These are phyloP conservation scores for Cyclanthera cordifolia DNA, from an alignment of 306 rosid species.

Conservation along the genomic window DNA sequence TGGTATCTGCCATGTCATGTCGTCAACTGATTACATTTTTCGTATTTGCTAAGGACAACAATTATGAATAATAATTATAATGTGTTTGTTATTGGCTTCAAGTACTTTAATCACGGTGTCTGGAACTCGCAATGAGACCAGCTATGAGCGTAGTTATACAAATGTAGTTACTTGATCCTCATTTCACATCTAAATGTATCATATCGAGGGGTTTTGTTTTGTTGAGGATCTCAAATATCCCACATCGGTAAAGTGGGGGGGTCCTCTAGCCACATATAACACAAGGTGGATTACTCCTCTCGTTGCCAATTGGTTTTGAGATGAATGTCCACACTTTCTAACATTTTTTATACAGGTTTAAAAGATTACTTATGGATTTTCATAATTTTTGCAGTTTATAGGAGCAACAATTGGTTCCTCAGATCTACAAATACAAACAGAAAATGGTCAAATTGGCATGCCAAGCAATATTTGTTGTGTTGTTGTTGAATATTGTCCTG, in stretches of 20 bases:
- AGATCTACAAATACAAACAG: constrained; percentile 77
- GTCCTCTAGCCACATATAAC: too few relatives aligned
- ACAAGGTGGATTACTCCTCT: too few relatives aligned
- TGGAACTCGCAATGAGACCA: neutral
- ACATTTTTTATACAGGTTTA: neutral
- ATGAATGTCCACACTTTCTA: too few relatives aligned
- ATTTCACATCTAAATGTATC: neutral
- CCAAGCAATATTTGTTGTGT: constrained; percentile 91
- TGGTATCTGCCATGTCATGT: neutral
- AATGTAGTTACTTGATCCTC: neutral
- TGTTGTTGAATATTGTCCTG: constrained; percentile 97
- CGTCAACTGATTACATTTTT: neutral
- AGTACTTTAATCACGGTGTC: neutral
- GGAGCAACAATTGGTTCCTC: constrained; percentile 92
- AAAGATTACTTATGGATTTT: neutral
- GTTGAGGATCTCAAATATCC: too few relatives aligned
- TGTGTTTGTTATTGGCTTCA: neutral
- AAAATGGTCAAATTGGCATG: constrained; percentile 87
- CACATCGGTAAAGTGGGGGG: too few relatives aligned
- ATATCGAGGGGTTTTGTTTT: neutral
- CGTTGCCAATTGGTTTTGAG: too few relatives aligned
- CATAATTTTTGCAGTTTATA: constrained; percentile 51
- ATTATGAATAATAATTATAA: neutral
- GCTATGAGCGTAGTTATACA: too few relatives aligned
- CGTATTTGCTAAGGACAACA: neutral